phyloP scores from a whole-genome alignment of 192 early-diverging fungal species.

The Coemansia sp. region DNA sequence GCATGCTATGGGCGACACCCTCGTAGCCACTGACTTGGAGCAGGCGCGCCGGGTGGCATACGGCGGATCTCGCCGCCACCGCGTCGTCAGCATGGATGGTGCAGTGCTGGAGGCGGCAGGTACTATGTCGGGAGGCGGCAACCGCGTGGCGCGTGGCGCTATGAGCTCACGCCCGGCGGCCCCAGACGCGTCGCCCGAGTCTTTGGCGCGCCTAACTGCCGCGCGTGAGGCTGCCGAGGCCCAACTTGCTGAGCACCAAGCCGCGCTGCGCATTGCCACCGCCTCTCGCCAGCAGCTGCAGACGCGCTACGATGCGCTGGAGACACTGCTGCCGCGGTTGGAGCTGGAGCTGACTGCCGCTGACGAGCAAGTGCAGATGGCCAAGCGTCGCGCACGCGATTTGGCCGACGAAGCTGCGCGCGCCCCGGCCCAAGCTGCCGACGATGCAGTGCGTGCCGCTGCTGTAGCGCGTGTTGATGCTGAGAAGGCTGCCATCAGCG shows the following conservation, averaged over 20 bases:
- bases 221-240: constrained; percentile 64
- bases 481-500: constrained; percentile 50
- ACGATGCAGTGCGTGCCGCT: constrained; percentile 21
- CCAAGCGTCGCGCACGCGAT: constrained; percentile 64
- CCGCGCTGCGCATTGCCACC: constrained; percentile 28
- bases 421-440: background rate
- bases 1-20: constrained; percentile 80
- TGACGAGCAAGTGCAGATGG: constrained; percentile 68
- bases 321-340: constrained; percentile 67
- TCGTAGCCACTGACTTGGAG: constrained; percentile 81
- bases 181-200: constrained; percentile 57
- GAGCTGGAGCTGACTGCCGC: constrained; percentile 74
- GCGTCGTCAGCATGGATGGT: constrained; percentile 94
- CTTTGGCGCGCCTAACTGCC: constrained; percentile 60
- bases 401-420: constrained; percentile 39
- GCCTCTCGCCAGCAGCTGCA: constrained; percentile 53
- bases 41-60: constrained; percentile 91
- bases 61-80: constrained; percentile 69
- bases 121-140: constrained; percentile 93
- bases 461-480: constrained; percentile 54
- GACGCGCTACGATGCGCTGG: constrained; percentile 59
- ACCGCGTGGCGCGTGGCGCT: constrained; percentile 70
- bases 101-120: constrained; percentile 89
- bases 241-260: constrained; percentile 57
- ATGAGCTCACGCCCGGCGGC: constrained; percentile 80